phyloP scores from a whole-genome alignment of 225 moss, liverwort and hornwort species.

The Physcomitrium patens region DNA sequence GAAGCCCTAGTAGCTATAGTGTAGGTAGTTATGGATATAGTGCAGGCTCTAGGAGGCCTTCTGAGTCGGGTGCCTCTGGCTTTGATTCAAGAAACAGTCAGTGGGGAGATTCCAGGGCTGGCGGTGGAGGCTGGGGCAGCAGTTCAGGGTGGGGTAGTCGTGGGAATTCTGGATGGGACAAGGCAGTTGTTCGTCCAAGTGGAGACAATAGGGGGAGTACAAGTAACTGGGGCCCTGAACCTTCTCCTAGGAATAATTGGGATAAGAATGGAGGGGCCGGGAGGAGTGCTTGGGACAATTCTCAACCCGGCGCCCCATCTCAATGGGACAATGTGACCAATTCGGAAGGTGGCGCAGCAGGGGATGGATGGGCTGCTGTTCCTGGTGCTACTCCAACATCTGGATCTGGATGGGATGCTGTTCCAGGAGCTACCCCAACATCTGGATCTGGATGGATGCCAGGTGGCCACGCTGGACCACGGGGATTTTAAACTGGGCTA shows the following conservation, averaged over 20 bases:
- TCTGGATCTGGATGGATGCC: conserved; percentile 49
- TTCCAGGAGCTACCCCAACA: conserved; percentile 34
- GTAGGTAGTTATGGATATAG: conserved; percentile 67
- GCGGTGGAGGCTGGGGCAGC: conserved; percentile 55
- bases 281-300: conserved; percentile 56
- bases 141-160: conserved; percentile 50
- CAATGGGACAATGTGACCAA: conserved; percentile 49
- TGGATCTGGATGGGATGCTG: conserved; percentile 46
- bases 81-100: conserved; percentile 67
- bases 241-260: conserved; percentile 45
- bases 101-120: conserved; percentile 51
- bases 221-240: conserved; percentile 79
- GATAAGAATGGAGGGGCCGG: conserved; percentile 54
- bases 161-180: conserved; percentile 52
- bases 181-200: conserved; percentile 49
- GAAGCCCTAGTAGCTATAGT: conserved; percentile 83
- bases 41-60: conserved; percentile 63
- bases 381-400: conserved; percentile 37
- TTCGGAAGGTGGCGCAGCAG: conserved; percentile 34
- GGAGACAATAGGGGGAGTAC: conserved; percentile 45
- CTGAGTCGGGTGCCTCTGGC: conserved; percentile 57
- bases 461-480: conserved; percentile 41
- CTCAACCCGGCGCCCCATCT: conserved; percentile 46
- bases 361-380: conserved; percentile 47
- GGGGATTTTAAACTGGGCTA: conserved; percentile 37